A percentile compares a stretch with the other conserved stretches of the same genome.
Conservation (phyloP, 2,329 filamentous ascomycete genomes). For the Ambrosiella xylebori region DNA sequence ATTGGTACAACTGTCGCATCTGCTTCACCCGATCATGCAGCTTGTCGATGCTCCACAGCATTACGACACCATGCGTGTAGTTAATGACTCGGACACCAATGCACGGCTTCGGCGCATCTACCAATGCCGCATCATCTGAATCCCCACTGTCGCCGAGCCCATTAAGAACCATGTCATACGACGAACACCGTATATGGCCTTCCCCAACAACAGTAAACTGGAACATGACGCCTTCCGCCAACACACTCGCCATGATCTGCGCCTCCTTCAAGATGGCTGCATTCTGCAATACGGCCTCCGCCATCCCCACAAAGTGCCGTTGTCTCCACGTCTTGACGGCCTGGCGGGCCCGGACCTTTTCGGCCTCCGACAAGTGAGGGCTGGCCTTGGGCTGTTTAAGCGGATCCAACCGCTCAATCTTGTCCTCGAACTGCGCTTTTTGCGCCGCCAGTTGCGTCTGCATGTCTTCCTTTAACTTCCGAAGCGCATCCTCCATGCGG, state of each 20-base stretch:
- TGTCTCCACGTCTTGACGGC: constrained; percentile 61
- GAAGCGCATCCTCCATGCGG: constrained; percentile 68
- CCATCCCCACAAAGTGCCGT: constrained; percentile 82
- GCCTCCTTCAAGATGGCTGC: constrained; percentile 83
- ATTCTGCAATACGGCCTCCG: constrained; percentile 76
- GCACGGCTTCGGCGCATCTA: constrained; percentile 72
- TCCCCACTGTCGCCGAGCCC: constrained; percentile 78
- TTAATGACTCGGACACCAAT: constrained; percentile 81
- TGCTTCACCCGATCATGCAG: constrained; percentile 69
- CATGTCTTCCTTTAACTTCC: constrained; percentile 71
- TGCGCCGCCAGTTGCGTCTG: constrained; percentile 70
- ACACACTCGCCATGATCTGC: constrained; percentile 92
- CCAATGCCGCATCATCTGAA: constrained; percentile 59
- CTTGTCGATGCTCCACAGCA: constrained; percentile 90
- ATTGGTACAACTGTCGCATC: constrained; percentile 96
- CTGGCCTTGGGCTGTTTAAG: constrained; percentile 43
- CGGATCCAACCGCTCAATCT: constrained; percentile 59
- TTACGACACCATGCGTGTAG: constrained; percentile 69
- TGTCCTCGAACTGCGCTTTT: constrained; percentile 67
- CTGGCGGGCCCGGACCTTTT: constrained; percentile 51
- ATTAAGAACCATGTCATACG: constrained; percentile 91
- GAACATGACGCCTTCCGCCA: constrained; percentile 83
- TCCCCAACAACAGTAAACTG: constrained; percentile 85
- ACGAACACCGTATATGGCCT: constrained; percentile 77
- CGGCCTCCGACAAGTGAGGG: constrained; percentile 50